Percentiles rank a stretch among this genome's conserved stretches.
Conservation (phyloP, 1,139 yeast genomes). For the Debaryomyces udenii region DNA sequence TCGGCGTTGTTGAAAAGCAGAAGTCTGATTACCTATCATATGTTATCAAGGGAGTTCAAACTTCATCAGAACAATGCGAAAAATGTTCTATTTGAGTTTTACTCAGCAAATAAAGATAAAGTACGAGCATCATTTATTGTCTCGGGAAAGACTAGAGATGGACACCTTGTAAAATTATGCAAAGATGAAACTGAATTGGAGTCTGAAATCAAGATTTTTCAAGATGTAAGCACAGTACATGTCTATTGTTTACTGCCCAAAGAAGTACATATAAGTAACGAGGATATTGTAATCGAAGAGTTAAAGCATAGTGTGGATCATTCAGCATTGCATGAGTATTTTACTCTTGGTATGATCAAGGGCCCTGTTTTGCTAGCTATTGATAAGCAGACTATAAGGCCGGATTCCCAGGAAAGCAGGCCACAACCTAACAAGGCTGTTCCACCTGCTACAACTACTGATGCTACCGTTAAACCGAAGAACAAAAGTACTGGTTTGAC, state of each 20-base stretch:
- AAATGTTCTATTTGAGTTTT: slow-evolving; percentile 33
- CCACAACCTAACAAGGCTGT: slow-evolving; percentile 1
- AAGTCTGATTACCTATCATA: slow-evolving; percentile 34
- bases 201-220: slow-evolving; percentile 22
- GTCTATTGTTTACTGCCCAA: slow-evolving; percentile 33
- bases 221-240: slow-evolving; percentile 30
- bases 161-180: slow-evolving; percentile 24
- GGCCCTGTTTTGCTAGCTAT: slow-evolving; percentile 33
- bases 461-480: slow-evolving; percentile 9
- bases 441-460: slow-evolving; percentile 1
- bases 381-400: background rate
- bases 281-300: slow-evolving; percentile 37
- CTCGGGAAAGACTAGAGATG: slow-evolving; percentile 28
- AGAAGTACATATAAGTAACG: slow-evolving; percentile 19
- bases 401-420: background rate
- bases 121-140: slow-evolving; percentile 39
- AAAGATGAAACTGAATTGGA: slow-evolving; percentile 23
- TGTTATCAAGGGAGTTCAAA: slow-evolving; percentile 29
- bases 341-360: slow-evolving; percentile 35
- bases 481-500: slow-evolving; percentile 23
- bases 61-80: slow-evolving; percentile 37
- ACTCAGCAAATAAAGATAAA: slow-evolving; percentile 32
- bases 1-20: slow-evolving; percentile 26
- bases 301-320: slow-evolving; percentile 24
- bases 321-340: slow-evolving; percentile 23